Percentiles rank a stretch among this genome's conserved stretches.
Evolutionary conservation across 495 filamentous ascomycete genomes (phyloP).

Genomic region (Parachaetomium inaequale): DNA sequence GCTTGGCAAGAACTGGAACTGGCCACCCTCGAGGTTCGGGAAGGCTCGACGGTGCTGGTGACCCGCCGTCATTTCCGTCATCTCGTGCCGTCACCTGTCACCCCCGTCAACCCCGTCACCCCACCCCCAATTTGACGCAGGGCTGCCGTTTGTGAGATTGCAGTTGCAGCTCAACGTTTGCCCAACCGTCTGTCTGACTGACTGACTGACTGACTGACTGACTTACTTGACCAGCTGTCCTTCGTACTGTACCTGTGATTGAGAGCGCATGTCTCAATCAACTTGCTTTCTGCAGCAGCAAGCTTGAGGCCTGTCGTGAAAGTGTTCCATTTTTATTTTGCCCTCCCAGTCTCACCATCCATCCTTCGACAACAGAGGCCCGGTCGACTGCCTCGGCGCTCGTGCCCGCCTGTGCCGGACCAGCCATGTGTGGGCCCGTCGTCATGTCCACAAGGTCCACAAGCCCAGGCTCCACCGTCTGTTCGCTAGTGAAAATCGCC

Average conservation of each 20-base stretch:
- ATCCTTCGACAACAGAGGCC: neutral
- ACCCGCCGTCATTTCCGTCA: conserved; percentile 35
- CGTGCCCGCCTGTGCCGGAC: conserved; percentile 13
- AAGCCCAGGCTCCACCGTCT: no score
- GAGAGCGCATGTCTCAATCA: no score
- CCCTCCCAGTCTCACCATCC: neutral
- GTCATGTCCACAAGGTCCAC: neutral
- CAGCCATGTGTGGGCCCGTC: conserved; percentile 6
- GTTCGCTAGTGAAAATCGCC: conserved; percentile 9
- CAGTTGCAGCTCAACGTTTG: neutral
- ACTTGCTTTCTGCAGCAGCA: no score
- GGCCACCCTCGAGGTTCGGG: conserved; percentile 1
- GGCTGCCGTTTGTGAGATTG: conserved; percentile 14
- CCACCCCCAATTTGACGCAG: conserved; percentile 20
- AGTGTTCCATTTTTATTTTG: neutral
- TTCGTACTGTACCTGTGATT: no score
- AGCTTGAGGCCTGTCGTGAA: neutral
- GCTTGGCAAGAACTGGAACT: conserved; percentile 1
- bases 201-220: no score
- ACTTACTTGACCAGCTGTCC: no score
- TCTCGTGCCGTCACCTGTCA: conserved; percentile 17
- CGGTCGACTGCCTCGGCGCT: conserved; percentile 4
- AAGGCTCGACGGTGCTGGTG: conserved; percentile 17
- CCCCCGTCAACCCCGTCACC: neutral
- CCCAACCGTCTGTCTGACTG: neutral